Evolutionary conservation across 306 rosid species (phyloP), one percentile per base, ranked within the genome.

Genomic region (Vigna unguiculata): DNA sequence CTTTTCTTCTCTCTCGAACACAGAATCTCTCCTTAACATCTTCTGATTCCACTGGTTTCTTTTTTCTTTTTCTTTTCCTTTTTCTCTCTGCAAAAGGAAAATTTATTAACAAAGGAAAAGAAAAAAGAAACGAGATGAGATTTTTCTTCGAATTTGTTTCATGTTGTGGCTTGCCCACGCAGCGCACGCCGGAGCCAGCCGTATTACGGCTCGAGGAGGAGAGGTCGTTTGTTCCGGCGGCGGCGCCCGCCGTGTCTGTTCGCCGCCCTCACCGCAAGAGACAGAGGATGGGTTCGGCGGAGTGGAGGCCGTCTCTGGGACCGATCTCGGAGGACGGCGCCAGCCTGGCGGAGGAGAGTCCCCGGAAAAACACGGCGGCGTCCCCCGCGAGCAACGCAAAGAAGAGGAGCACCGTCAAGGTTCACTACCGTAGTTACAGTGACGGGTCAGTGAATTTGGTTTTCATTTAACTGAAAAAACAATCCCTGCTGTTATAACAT

Each of bases 251-350:
- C 9, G 2, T 21, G 7, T 11, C 76, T 8, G 25, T 66, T 15
- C 55, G 52, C 10, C 9, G 16, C 1, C 41, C 6, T 9, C 41
- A 17, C 19, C 67, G 87, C 0, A 54, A 36, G 40, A 82, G 65
- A 71, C 64, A 60, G 48, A 57, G 74, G 49, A 36, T 1, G 21
- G 53, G 74, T 5, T 41, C 57, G 2, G 5, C 22, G 0, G 87
- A 86, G 4, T 91, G 97, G 97, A 88, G 55, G 83, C 97, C 97
- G 21, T 83, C 91, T 67, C 76, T 89, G 21, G 46, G 78, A 38
- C 24, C 94, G 6, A 91, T 91, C 8, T 74, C 84, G 1, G 97
- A 91, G 83, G 90, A 89, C 68, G 17, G 21, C 24, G 22, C 24
- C 2, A 14, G 9, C 49, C 7, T 34, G 47, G 70, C 15, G 68